These are phyloP conservation scores for Multifurca ochricompacta DNA, from an alignment of 768 basidiomycete species.

Conservation along the genomic window DNA sequence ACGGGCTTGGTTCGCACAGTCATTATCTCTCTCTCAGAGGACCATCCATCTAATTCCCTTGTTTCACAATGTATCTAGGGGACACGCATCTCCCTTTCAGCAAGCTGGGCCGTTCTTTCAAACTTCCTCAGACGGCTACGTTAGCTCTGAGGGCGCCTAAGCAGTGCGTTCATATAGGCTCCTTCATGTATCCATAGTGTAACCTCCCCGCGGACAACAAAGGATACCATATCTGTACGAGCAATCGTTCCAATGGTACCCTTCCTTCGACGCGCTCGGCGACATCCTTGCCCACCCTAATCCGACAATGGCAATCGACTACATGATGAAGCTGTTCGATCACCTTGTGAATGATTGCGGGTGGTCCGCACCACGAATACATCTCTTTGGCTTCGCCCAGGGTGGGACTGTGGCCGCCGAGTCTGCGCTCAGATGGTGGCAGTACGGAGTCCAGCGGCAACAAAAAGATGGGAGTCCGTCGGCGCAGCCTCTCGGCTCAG, in stretches of 20 bases:
- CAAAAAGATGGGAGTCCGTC: constrained; percentile 15
- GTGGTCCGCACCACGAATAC: constrained; percentile 67
- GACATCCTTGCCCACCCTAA: constrained; percentile 64
- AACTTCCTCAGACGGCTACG: constrained; percentile 83
- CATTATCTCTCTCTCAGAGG: background rate
- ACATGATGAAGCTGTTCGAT: constrained; percentile 43
- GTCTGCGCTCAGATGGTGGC: constrained; percentile 48
- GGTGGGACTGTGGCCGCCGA: constrained; percentile 77
- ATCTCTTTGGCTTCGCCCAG: constrained; percentile 84
- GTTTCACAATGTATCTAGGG: constrained; percentile 37
- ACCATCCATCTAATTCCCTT: background rate
- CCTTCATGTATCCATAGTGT: background rate
- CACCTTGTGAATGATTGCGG: constrained; percentile 51
- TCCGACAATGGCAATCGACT: constrained; percentile 57
- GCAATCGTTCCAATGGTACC: constrained; percentile 80
- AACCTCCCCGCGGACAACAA: background rate
- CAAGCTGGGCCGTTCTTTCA: constrained; percentile 62
- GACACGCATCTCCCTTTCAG: constrained; percentile 76
- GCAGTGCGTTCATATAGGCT: constrained; percentile 39
- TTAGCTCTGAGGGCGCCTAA: constrained; percentile 76
- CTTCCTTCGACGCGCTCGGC: constrained; percentile 73
- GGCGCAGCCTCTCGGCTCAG: constrained; percentile 46
- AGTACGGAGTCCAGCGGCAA: constrained; percentile 16
- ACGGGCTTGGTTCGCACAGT: constrained; percentile 64
- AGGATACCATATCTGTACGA: constrained; percentile 77